phyloP scores from a whole-genome alignment of 2,329 filamentous ascomycete species.

The Neonectria punicea region DNA sequence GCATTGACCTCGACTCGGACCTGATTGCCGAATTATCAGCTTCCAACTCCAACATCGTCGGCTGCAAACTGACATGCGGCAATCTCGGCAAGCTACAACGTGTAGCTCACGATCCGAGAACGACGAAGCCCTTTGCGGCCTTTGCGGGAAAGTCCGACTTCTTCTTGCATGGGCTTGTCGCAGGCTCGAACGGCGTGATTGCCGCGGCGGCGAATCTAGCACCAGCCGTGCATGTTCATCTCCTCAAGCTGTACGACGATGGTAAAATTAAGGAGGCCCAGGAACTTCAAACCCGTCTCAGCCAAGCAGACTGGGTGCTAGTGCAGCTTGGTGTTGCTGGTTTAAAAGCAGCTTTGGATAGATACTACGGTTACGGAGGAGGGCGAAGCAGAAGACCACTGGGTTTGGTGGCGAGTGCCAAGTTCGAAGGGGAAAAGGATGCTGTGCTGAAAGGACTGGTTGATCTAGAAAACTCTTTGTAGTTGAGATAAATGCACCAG shows the following conservation, averaged over 20 bases:
- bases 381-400: constrained; percentile 26
- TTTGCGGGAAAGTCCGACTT: constrained; percentile 25
- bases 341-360: constrained; percentile 12
- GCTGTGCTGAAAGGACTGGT: constrained; percentile 16
- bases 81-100: constrained; percentile 25
- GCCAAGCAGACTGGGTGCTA: constrained; percentile 18
- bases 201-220: constrained; percentile 14
- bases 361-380: constrained; percentile 9
- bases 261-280: constrained; percentile 19
- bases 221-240: constrained; percentile 11
- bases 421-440: constrained; percentile 25
- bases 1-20: constrained; percentile 69
- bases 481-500: neutral
- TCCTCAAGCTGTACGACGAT: constrained; percentile 20
- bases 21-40: constrained; percentile 48
- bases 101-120: constrained; percentile 7
- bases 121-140: constrained; percentile 4
- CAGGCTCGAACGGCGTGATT: constrained; percentile 23
- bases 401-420: constrained; percentile 18
- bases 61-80: constrained; percentile 16
- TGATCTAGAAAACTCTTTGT: constrained; percentile 25
- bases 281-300: constrained; percentile 11
- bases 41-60: constrained; percentile 23
- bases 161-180: constrained; percentile 16
- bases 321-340: constrained; percentile 17